Percentiles rank a stretch among this genome's conserved stretches.
phyloP scores from a whole-genome alignment of 106 monocot species.

The Chionographis japonica region DNA sequence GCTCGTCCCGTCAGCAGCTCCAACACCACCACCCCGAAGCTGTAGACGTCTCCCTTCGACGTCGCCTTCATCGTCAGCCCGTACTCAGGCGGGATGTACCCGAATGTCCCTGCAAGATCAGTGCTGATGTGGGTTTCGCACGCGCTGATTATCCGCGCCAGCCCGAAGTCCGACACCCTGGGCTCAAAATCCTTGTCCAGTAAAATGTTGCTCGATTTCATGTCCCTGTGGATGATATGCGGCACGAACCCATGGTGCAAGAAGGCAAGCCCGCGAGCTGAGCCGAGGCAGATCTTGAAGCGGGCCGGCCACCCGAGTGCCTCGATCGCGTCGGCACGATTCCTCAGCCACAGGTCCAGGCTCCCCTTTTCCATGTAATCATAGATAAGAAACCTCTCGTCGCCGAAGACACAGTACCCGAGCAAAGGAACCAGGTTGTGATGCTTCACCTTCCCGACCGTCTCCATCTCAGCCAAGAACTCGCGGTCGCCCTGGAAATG shows the following conservation, averaged over 20 bases:
- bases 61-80: slow-evolving; percentile 75
- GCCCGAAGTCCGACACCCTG: slow-evolving; percentile 83
- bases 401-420: slow-evolving; percentile 81
- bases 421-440: slow-evolving; percentile 71
- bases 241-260: slow-evolving; percentile 89
- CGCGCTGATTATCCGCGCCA: slow-evolving; percentile 81
- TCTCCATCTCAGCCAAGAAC: slow-evolving; percentile 98
- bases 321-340: slow-evolving; percentile 58
- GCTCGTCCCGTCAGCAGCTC: slow-evolving; percentile 76
- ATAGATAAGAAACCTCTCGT: slow-evolving; percentile 85
- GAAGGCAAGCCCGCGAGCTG: slow-evolving; percentile 73
- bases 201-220: slow-evolving; percentile 96
- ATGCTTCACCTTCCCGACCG: slow-evolving; percentile 87
- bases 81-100: slow-evolving; percentile 93
- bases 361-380: slow-evolving; percentile 94
- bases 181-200: slow-evolving; percentile 70
- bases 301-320: slow-evolving; percentile 64
- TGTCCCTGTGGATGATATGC: slow-evolving; percentile 90
- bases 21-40: slow-evolving; percentile 86
- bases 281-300: slow-evolving; percentile 68
- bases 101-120: slow-evolving; percentile 79
- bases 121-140: slow-evolving; percentile 91
- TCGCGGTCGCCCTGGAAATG: slow-evolving; percentile 78
- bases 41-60: slow-evolving; percentile 83
- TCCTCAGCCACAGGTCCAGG: slow-evolving; percentile 76